These are phyloP conservation scores for Pisolithus albus DNA, from an alignment of 768 basidiomycete genomes.

Conservation along the genomic window DNA sequence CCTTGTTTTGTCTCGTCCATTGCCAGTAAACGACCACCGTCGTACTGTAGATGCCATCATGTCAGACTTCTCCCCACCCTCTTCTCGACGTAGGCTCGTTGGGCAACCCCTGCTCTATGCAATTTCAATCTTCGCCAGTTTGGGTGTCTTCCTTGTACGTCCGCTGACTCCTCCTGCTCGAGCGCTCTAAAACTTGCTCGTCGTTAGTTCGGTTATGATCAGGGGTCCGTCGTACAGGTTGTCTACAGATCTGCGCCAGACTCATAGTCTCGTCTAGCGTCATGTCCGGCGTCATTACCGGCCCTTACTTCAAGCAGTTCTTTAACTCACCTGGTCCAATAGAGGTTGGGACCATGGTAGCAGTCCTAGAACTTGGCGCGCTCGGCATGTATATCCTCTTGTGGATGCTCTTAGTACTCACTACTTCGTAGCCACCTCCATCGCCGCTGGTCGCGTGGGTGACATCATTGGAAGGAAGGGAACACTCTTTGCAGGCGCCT, in stretches of 20 bases:
- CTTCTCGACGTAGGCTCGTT: constrained; percentile 50
- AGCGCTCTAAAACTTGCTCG: not conserved
- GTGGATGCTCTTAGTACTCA: not conserved
- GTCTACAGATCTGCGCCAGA: not conserved
- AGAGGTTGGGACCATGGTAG: constrained; percentile 89
- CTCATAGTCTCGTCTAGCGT: constrained; percentile 41
- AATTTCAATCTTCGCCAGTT: constrained; percentile 73
- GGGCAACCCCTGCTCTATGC: constrained; percentile 74
- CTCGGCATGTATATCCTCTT: constrained; percentile 50
- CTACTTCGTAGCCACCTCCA: constrained; percentile 61
- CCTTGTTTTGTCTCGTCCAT: constrained; percentile 3
- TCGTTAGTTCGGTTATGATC: constrained; percentile 75
- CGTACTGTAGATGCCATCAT: constrained; percentile 45
- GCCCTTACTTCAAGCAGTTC: constrained; percentile 73
- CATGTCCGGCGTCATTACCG: constrained; percentile 90
- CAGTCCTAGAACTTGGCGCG: constrained; percentile 89
- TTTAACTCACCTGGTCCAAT: constrained; percentile 72
- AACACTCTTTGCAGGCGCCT: constrained; percentile 76
- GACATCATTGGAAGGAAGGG: constrained; percentile 81
- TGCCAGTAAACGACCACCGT: not conserved
- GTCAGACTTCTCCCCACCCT: constrained; percentile 28
- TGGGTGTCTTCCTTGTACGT: constrained; percentile 80
- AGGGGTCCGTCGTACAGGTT: constrained; percentile 47
- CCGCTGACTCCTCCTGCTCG: not conserved
- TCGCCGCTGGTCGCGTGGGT: constrained; percentile 83